A percentile compares a stretch with the other conserved stretches of the same genome.
Evolutionary conservation across 2,329 filamentous ascomycete genomes (phyloP).

Genomic region (Monilinia laxa): DNA sequence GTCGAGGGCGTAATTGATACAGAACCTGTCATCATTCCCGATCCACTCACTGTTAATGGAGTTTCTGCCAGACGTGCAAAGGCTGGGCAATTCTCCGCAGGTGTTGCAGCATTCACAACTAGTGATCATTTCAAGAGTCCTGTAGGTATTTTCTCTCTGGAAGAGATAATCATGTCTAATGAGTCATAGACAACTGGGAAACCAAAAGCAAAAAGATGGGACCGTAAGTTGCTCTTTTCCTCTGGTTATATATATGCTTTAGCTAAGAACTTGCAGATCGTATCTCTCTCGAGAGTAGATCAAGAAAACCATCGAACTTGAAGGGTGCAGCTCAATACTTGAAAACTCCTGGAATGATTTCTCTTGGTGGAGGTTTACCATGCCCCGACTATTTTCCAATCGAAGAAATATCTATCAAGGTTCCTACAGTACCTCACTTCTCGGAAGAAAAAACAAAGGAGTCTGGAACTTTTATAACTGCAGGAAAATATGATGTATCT

Average conservation of each 20-base stretch:
- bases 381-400: conserved; percentile 93
- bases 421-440: conserved; percentile 69
- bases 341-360: conserved; percentile 82
- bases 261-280: conserved; percentile 43
- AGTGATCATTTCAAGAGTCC: conserved; percentile 82
- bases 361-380: conserved; percentile 87
- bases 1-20: conserved; percentile 48
- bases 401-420: conserved; percentile 70
- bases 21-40: conserved; percentile 33
- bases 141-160: conserved; percentile 46
- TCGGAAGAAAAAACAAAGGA: conserved; percentile 64
- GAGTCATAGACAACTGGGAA: conserved; percentile 54
- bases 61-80: conserved; percentile 68
- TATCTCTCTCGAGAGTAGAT: conserved; percentile 61
- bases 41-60: conserved; percentile 60
- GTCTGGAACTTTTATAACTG: conserved; percentile 59
- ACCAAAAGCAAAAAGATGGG: conserved; percentile 78
- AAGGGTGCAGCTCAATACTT: conserved; percentile 4
- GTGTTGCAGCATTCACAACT: conserved; percentile 72
- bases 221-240: conserved; percentile 59
- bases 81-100: conserved; percentile 69
- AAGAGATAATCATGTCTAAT: conserved; percentile 17
- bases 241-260: conserved; percentile 25
- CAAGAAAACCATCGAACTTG: conserved; percentile 66
- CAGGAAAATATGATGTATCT: conserved; percentile 81